Conservation (phyloP, 1,139 yeast genomes). For the Zygoascus meyerae region DNA sequence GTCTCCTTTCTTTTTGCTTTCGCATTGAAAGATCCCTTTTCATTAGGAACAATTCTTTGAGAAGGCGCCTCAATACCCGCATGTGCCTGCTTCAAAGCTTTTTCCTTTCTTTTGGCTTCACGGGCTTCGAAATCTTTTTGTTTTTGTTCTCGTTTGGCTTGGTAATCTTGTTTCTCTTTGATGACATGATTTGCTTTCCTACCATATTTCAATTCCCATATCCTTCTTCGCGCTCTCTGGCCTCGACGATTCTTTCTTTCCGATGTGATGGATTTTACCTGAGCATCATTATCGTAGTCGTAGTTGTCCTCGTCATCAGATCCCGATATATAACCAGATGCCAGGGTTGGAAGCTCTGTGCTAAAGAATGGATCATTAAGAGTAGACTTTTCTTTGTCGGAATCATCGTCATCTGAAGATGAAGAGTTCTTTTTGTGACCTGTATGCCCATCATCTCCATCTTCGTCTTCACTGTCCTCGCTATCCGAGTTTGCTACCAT, state of each 20-base stretch:
- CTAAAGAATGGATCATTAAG: conserved; percentile 31
- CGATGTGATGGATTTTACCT: conserved; percentile 52
- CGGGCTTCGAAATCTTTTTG: conserved; percentile 65
- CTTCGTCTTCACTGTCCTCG: conserved; percentile 20
- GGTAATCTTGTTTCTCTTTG: conserved; percentile 50
- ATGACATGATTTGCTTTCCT: conserved; percentile 74
- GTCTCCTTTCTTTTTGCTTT: neutral
- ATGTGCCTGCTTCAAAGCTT: conserved; percentile 10
- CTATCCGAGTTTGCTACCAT: conserved; percentile 22
- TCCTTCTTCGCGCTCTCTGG: conserved; percentile 92
- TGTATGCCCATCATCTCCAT: conserved; percentile 21
- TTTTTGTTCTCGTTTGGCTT: conserved; percentile 47
- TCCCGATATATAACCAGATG: conserved; percentile 77
- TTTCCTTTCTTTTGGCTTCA: conserved; percentile 37
- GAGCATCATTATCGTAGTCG: conserved; percentile 52
- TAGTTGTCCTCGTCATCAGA: conserved; percentile 51
- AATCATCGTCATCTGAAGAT: conserved; percentile 21
- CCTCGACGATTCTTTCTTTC: conserved; percentile 84
- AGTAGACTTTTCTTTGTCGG: conserved; percentile 23
- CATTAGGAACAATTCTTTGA: neutral
- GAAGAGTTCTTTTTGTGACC: conserved; percentile 21
- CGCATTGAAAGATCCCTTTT: neutral
- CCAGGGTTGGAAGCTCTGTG: conserved; percentile 57
- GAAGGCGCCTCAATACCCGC: conserved; percentile 11
- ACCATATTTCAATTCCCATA: conserved; percentile 92